Conservation (phyloP, 768 basidiomycete genomes). For the Kwoniella europaea region DNA sequence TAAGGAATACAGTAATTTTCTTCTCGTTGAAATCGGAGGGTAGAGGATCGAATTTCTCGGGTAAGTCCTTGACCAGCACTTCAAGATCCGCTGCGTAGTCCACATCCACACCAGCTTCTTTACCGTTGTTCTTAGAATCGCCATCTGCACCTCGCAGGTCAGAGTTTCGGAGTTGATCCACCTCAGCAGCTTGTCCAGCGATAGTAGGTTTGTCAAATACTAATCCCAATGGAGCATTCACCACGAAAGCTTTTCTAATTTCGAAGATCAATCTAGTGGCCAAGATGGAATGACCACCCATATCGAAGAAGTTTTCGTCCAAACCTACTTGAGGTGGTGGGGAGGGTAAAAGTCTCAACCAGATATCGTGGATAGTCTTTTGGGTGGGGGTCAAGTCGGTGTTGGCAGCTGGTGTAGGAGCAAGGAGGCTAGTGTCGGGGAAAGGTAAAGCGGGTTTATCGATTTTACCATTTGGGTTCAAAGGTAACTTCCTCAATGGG, state of each 20-base stretch:
- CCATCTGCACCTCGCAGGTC: slow-evolving; percentile 73
- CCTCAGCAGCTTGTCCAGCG: slow-evolving; percentile 71
- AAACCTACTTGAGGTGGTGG: slow-evolving; percentile 76
- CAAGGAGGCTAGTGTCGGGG: slow-evolving; percentile 84
- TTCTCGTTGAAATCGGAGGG: slow-evolving; percentile 65
- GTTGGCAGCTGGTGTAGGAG: slow-evolving; percentile 59
- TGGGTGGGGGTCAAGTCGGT: slow-evolving; percentile 71
- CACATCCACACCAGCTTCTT: slow-evolving; percentile 53
- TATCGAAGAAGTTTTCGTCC: slow-evolving; percentile 96
- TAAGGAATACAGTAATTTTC: slow-evolving; percentile 82
- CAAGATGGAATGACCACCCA: slow-evolving; percentile 97
- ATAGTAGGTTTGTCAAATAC: slow-evolving; percentile 92
- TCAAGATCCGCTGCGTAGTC: slow-evolving; percentile 83
- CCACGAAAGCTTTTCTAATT: slow-evolving; percentile 86
- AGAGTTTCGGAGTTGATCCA: slow-evolving; percentile 75
- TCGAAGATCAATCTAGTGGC: slow-evolving; percentile 97
- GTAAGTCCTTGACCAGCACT: slow-evolving; percentile 66
- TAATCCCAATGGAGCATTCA: slow-evolving; percentile 86
- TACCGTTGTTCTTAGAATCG: slow-evolving; percentile 30
- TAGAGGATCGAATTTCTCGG: slow-evolving; percentile 67
- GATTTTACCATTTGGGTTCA: slow-evolving; percentile 98
- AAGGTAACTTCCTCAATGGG: slow-evolving; percentile 90
- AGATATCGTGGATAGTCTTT: slow-evolving; percentile 79
- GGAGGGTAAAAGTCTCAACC: slow-evolving; percentile 78
- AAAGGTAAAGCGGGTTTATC: slow-evolving; percentile 98